Evolutionary conservation across 345 rosid genomes (phyloP).

Genomic region (rapeseed (Brassica napus)): DNA sequence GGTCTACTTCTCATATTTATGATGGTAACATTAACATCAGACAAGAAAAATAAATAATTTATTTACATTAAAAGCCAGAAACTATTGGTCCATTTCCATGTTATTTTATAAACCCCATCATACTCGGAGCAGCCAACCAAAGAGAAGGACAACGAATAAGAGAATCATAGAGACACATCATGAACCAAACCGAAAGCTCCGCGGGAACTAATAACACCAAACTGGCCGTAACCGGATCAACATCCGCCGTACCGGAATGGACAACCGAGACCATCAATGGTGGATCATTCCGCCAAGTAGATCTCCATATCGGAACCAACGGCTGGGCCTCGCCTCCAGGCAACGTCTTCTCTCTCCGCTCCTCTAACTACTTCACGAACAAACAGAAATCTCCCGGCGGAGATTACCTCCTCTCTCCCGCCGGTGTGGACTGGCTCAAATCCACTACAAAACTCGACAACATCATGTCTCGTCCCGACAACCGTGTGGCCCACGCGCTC

Average conservation of each 20-base stretch:
- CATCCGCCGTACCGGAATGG: conserved; percentile 44
- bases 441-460: conserved; percentile 61
- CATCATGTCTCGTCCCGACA: conserved; percentile 67
- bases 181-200: conserved; percentile 51
- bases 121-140: too few species aligned
- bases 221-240: conserved; percentile 30
- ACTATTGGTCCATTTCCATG: neutral
- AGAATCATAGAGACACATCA: neutral
- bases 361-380: conserved; percentile 49
- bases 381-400: conserved; percentile 68
- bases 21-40: neutral
- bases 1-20: neutral
- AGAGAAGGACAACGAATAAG: too few species aligned
- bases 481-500: conserved; percentile 63
- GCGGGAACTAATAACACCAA: conserved; percentile 17
- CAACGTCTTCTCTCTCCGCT: conserved; percentile 65
- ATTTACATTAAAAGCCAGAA: neutral
- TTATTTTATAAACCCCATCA: too few species aligned
- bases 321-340: conserved; percentile 94
- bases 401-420: conserved; percentile 65
- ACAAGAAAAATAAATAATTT: neutral
- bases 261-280: conserved; percentile 58
- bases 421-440: conserved; percentile 85
- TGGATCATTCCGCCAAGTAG: conserved; percentile 50
- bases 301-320: conserved; percentile 50